Evolutionary conservation across 2,329 filamentous ascomycete species (phyloP).

Genomic region (Chaetothyriales sp.): DNA sequence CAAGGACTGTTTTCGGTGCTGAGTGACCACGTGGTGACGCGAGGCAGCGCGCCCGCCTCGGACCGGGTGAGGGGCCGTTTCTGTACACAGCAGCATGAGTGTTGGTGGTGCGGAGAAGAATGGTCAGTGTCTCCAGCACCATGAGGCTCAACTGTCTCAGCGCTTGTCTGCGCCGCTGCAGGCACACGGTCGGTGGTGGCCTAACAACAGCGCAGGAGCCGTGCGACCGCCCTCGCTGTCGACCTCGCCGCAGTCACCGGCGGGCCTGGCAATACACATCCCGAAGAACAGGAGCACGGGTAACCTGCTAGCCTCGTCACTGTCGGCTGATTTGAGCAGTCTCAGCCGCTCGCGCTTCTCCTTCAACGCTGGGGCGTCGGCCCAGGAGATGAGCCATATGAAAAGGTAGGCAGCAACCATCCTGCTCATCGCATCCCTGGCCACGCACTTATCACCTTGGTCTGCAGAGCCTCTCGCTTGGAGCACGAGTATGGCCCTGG

Average conservation of each 20-base stretch:
- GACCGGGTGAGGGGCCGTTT: background rate
- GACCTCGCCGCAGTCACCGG: background rate
- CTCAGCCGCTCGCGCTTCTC: constrained; percentile 55
- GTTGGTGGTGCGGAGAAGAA: background rate
- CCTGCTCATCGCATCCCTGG: background rate
- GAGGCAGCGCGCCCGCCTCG: background rate
- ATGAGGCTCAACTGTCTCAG: background rate
- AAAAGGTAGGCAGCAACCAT: constrained; percentile 47
- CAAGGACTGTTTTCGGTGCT: background rate
- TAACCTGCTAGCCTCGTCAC: constrained; percentile 30
- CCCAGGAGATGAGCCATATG: constrained; percentile 53
- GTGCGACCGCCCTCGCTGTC: background rate
- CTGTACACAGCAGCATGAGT: background rate
- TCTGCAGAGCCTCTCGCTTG: constrained; percentile 58
- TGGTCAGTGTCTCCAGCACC: background rate
- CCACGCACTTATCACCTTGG: constrained; percentile 1
- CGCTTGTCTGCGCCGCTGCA: background rate
- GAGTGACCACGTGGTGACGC: background rate
- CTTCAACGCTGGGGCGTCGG: constrained; percentile 50
- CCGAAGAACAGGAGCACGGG: constrained; percentile 36
- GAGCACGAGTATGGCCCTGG: constrained; percentile 81
- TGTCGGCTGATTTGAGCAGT: constrained; percentile 40
- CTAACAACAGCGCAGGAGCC: background rate
- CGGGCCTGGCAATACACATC: constrained; percentile 17
- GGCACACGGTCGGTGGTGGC: background rate